Evolutionary conservation across 2,329 filamentous ascomycete species (phyloP).

Genomic region (Colletotrichum truncatum): DNA sequence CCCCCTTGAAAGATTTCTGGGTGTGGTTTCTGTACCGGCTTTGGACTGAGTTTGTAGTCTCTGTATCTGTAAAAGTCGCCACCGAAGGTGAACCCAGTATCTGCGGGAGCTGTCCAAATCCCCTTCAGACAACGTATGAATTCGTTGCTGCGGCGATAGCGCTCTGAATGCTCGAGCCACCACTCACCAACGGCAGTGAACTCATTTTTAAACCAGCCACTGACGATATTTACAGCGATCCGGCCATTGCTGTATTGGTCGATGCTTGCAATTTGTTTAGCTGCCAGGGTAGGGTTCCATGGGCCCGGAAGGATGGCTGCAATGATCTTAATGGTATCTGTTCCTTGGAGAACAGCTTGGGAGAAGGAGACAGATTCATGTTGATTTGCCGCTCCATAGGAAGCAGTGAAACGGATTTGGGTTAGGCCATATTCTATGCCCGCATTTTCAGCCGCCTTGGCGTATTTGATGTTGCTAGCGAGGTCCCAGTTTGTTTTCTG

Average conservation of each 20-base stretch:
- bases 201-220: slow-evolving; percentile 63
- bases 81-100: slow-evolving; percentile 56
- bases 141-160: slow-evolving; percentile 58
- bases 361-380: slow-evolving; percentile 62
- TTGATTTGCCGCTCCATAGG: slow-evolving; percentile 57
- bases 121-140: slow-evolving; percentile 60
- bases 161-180: slow-evolving; percentile 63
- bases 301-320: slow-evolving; percentile 59
- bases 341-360: slow-evolving; percentile 56
- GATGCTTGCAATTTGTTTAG: slow-evolving; percentile 63
- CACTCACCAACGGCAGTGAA: slow-evolving; percentile 61
- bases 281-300: slow-evolving; percentile 60
- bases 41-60: slow-evolving; percentile 58
- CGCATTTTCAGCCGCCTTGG: slow-evolving; percentile 54
- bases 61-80: slow-evolving; percentile 64
- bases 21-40: slow-evolving; percentile 57
- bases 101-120: slow-evolving; percentile 54
- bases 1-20: slow-evolving; percentile 64
- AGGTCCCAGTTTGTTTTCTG: slow-evolving; percentile 59
- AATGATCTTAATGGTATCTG: slow-evolving; percentile 58
- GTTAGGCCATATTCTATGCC: slow-evolving; percentile 62
- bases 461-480: slow-evolving; percentile 57
- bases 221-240: slow-evolving; percentile 61
- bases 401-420: slow-evolving; percentile 62
- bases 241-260: slow-evolving; percentile 61